These are phyloP conservation scores for Pseudogymnoascus sp. DNA, from an alignment of 2,329 filamentous ascomycete genomes.

Conservation along the genomic window DNA sequence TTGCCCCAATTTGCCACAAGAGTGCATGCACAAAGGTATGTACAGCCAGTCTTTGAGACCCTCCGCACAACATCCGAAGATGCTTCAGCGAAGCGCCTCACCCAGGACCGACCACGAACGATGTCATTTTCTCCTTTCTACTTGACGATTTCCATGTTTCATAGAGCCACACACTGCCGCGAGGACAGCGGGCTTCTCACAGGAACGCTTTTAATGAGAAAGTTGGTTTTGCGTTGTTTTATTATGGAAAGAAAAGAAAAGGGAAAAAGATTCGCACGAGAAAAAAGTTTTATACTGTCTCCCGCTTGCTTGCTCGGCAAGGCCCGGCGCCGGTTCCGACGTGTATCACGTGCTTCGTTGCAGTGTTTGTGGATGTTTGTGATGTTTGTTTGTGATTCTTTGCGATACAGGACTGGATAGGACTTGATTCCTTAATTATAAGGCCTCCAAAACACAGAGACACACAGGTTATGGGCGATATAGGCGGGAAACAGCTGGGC, in stretches of 20 bases:
- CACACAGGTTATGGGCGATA: neutral
- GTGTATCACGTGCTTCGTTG: neutral
- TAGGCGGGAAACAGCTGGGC: neutral
- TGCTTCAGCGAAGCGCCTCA: slow-evolving; percentile 22
- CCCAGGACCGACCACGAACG: slow-evolving; percentile 25
- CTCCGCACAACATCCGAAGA: slow-evolving; percentile 18
- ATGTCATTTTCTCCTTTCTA: slow-evolving; percentile 25
- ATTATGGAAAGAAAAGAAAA: slow-evolving; percentile 14
- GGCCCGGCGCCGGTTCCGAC: neutral
- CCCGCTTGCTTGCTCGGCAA: slow-evolving; percentile 3
- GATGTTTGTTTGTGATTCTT: neutral
- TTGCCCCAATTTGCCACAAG: neutral
- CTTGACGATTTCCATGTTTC: slow-evolving; percentile 27
- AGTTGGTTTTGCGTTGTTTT: slow-evolving; percentile 19
- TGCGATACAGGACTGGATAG: too few species aligned
- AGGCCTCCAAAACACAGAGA: neutral
- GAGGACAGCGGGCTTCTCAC: slow-evolving; percentile 26
- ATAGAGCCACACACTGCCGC: slow-evolving; percentile 27
- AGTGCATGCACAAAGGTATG: slow-evolving; percentile 22
- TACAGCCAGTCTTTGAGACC: slow-evolving; percentile 29
- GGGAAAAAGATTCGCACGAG: neutral
- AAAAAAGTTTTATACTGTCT: slow-evolving; percentile 7
- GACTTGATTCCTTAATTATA: neutral
- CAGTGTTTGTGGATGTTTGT: neutral
- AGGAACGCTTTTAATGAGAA: slow-evolving; percentile 28